phyloP scores from a whole-genome alignment of 305 asterid genomes.

The Fraxinus floribunda region DNA sequence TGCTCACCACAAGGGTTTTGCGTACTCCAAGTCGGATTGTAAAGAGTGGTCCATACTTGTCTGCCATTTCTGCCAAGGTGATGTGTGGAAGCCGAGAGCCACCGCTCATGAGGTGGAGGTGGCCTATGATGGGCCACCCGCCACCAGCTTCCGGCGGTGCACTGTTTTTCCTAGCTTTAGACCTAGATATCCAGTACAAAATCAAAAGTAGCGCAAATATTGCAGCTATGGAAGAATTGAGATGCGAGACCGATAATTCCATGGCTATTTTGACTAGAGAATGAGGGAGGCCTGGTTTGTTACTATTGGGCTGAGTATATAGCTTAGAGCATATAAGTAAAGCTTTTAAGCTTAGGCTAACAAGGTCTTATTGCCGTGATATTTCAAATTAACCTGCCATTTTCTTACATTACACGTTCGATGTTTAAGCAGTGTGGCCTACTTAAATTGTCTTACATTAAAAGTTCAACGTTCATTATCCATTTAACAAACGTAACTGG shows the following conservation, averaged over 20 bases:
- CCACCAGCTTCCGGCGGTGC: background rate
- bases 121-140: conserved; percentile 1
- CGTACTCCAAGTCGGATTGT: conserved; percentile 23
- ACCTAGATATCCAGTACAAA: background rate
- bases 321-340: background rate
- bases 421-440: background rate
- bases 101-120: background rate
- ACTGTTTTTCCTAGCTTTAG: background rate
- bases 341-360: background rate
- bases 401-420: background rate
- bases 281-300: background rate
- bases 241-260: background rate
- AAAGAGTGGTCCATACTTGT: conserved; percentile 26
- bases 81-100: background rate
- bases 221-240: background rate
- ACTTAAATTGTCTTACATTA: background rate
- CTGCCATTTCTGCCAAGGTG: conserved; percentile 9
- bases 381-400: background rate
- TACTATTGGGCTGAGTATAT: background rate
- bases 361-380: background rate
- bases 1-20: conserved; percentile 26
- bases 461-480: background rate
- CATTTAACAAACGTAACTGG: no score
- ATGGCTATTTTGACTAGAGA: background rate
- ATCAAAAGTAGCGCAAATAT: background rate